These are phyloP conservation scores for Pyrenochaeta sp. DNA, from an alignment of 2,329 filamentous ascomycete genomes.

Conservation along the genomic window DNA sequence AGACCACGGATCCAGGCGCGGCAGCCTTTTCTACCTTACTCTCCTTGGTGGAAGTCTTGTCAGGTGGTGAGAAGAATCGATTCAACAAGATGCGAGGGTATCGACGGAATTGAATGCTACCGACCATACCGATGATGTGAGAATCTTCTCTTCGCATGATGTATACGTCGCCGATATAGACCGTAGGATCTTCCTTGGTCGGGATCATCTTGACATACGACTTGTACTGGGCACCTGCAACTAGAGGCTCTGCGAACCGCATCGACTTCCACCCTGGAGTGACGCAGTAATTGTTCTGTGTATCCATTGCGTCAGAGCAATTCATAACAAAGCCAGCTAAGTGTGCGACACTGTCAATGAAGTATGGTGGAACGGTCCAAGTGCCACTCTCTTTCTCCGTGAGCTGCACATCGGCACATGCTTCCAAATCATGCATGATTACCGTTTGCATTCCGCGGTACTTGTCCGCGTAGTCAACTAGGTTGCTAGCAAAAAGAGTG, in stretches of 20 bases:
- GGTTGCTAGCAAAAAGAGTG: slow-evolving; percentile 26
- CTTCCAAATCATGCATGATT: slow-evolving; percentile 29
- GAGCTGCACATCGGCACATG: slow-evolving; percentile 15
- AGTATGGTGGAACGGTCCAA: slow-evolving; percentile 27
- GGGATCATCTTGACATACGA: slow-evolving; percentile 38
- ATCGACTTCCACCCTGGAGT: slow-evolving; percentile 33
- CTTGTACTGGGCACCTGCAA: slow-evolving; percentile 15
- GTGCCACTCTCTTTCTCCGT: slow-evolving; percentile 9
- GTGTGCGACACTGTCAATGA: slow-evolving; percentile 35
- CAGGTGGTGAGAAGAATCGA: slow-evolving; percentile 25
- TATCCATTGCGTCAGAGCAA: slow-evolving; percentile 23
- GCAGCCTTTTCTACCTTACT: background rate
- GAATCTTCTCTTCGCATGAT: slow-evolving; percentile 41
- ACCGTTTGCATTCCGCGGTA: slow-evolving; percentile 34
- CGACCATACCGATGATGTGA: slow-evolving; percentile 45
- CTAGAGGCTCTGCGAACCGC: slow-evolving; percentile 28
- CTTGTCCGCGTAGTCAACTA: slow-evolving; percentile 30
- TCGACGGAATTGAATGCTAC: slow-evolving; percentile 34
- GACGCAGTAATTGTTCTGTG: slow-evolving; percentile 26
- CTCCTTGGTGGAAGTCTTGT: background rate
- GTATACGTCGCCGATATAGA: slow-evolving; percentile 53
- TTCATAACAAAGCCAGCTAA: slow-evolving; percentile 38
- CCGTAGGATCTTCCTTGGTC: slow-evolving; percentile 32
- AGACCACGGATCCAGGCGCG: background rate
- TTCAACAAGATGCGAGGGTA: slow-evolving; percentile 30